A percentile compares a stretch with the other conserved stretches of the same genome.
Conservation (phyloP, 2,329 filamentous ascomycete genomes). For the Trichoderma brevicompactum region DNA sequence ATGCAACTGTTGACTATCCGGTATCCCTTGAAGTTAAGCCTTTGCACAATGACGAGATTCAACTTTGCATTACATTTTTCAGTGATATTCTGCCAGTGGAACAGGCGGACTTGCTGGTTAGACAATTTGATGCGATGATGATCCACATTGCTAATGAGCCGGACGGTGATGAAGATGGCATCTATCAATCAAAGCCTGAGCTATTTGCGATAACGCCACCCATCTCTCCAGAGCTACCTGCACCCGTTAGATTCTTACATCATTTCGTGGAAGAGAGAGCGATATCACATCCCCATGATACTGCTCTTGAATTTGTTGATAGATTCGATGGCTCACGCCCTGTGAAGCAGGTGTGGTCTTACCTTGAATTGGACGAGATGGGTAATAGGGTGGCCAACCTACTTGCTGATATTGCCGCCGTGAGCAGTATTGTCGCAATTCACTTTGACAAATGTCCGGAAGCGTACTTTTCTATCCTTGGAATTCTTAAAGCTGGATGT, state of each 20-base stretch:
- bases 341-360: constrained; percentile 68
- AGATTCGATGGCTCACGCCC: constrained; percentile 53
- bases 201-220: constrained; percentile 71
- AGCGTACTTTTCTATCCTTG: constrained; percentile 80
- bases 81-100: constrained; percentile 66
- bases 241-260: constrained; percentile 68
- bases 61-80: constrained; percentile 69
- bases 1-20: constrained; percentile 74
- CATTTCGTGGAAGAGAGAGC: constrained; percentile 75
- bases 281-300: constrained; percentile 56
- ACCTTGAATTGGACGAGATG: constrained; percentile 69
- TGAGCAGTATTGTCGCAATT: constrained; percentile 70
- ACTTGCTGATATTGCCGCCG: constrained; percentile 53
- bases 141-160: constrained; percentile 59
- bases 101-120: constrained; percentile 69
- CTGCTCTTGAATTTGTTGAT: constrained; percentile 76
- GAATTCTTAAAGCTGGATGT: constrained; percentile 80
- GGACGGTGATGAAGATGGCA: constrained; percentile 46
- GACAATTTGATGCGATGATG: constrained; percentile 74
- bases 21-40: constrained; percentile 81
- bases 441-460: constrained; percentile 86
- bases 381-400: constrained; percentile 75
- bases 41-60: constrained; percentile 49
- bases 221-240: constrained; percentile 58
- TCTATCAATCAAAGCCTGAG: constrained; percentile 39